These are phyloP conservation scores for Elsinoe necatrix DNA, from an alignment of 2,329 filamentous ascomycete genomes.

Conservation along the genomic window DNA sequence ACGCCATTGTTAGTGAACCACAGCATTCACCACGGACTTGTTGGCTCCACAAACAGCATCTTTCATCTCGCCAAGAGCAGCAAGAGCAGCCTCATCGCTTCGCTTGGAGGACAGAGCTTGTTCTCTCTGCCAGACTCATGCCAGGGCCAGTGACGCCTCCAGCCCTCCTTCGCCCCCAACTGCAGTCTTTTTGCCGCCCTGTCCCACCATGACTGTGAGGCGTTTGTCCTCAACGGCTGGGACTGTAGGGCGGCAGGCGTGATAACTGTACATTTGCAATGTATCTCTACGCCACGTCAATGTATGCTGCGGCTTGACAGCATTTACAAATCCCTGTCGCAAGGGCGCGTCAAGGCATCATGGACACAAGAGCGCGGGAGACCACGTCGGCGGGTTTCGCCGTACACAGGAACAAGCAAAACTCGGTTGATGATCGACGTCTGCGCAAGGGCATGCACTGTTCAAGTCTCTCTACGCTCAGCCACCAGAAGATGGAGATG, in stretches of 20 bases:
- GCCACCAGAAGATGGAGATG: background rate
- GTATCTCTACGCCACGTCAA: slow-evolving; percentile 3
- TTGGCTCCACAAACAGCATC: slow-evolving; percentile 6
- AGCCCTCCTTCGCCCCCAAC: background rate
- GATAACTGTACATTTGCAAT: background rate
- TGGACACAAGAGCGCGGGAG: background rate
- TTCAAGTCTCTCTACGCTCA: background rate
- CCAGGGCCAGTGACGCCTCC: background rate
- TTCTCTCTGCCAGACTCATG: background rate
- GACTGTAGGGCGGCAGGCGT: background rate
- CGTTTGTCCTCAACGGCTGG: slow-evolving; percentile 3
- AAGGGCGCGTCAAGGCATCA: background rate
- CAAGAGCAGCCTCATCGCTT: background rate
- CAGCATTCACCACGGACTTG: background rate
- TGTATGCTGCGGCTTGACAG: background rate
- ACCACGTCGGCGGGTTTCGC: slow-evolving; percentile 1
- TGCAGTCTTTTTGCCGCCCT: background rate
- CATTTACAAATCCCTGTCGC: slow-evolving; percentile 5
- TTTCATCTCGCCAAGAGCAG: background rate
- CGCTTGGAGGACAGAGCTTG: background rate
- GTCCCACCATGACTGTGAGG: slow-evolving; percentile 8
- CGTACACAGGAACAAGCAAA: slow-evolving; percentile 5
- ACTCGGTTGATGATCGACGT: slow-evolving; percentile 1
- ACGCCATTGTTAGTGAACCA: background rate
- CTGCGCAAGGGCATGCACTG: slow-evolving; percentile 3